These are phyloP conservation scores for Cercis canadensis DNA, from an alignment of 306 rosid genomes.

Conservation along the genomic window DNA sequence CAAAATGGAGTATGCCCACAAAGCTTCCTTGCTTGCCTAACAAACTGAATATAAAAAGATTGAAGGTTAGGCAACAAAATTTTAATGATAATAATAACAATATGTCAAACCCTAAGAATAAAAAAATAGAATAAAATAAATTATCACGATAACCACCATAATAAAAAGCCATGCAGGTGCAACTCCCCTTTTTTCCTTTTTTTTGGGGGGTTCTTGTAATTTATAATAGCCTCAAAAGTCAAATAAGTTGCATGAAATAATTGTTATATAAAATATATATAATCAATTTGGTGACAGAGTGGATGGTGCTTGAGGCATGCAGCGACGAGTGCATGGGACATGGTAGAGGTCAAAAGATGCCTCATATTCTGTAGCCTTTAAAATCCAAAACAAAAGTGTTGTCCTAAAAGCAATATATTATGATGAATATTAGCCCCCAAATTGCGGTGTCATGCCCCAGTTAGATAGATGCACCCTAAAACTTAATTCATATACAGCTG, in stretches of 20 bases:
- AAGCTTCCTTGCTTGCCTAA: constrained; percentile 14
- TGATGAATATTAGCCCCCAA: not conserved
- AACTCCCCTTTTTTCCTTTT: too few relatives aligned
- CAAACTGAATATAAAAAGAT: not conserved
- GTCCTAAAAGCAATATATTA: not conserved
- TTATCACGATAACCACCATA: constrained; percentile 18
- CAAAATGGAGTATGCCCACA: not conserved
- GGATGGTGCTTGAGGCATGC: constrained; percentile 1
- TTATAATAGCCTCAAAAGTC: not conserved
- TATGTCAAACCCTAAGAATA: not conserved
- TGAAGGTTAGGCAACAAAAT: not conserved
- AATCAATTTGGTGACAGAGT: constrained; percentile 6
- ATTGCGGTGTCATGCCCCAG: too few relatives aligned
- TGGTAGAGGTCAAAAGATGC: constrained; percentile 12
- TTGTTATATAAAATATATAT: not conserved
- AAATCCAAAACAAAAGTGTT: too few relatives aligned
- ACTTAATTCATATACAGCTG: not conserved
- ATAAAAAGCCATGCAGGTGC: not conserved
- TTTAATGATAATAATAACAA: not conserved
- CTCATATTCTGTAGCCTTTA: constrained; percentile 2
- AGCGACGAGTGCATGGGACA: constrained; percentile 17
- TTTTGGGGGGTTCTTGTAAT: too few relatives aligned
- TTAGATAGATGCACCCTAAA: not conserved
- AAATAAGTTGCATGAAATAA: constrained; percentile 13
- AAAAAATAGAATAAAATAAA: constrained; percentile 19